These are phyloP conservation scores for Ganoderma lucidum DNA, from an alignment of 1,284 basidiomycete genomes.

Conservation along the genomic window DNA sequence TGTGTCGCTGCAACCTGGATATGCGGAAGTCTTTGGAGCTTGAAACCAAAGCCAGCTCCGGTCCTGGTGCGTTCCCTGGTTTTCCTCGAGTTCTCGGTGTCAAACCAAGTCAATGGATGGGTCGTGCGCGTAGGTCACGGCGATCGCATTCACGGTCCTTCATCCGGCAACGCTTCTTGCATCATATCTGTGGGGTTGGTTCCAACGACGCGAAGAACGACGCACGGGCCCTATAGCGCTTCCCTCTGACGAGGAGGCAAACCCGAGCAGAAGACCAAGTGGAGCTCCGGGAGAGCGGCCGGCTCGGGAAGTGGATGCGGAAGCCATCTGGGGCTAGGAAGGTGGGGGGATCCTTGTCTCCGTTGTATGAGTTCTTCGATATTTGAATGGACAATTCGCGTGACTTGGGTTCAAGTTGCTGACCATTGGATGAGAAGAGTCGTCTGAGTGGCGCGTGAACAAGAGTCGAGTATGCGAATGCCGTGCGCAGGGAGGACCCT, in stretches of 20 bases:
- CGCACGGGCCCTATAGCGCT: conserved; percentile 52
- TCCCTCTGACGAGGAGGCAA: conserved; percentile 45
- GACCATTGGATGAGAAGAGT: too few relatives aligned
- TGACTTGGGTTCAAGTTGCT: neutral
- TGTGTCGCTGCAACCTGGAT: conserved; percentile 77
- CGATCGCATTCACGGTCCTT: conserved; percentile 63
- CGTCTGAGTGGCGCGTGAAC: neutral
- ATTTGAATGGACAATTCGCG: neutral
- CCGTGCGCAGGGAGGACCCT: neutral
- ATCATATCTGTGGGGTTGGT: conserved; percentile 46
- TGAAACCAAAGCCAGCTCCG: conserved; percentile 63
- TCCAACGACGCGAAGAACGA: conserved; percentile 38
- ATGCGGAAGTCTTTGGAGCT: conserved; percentile 67
- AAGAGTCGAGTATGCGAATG: neutral
- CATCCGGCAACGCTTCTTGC: conserved; percentile 63
- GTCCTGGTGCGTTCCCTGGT: conserved; percentile 59
- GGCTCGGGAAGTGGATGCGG: conserved; percentile 40
- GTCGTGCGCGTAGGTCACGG: conserved; percentile 55
- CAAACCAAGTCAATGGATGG: neutral
- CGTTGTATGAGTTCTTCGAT: neutral
- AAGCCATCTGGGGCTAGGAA: conserved; percentile 39
- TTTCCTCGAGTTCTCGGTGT: neutral
- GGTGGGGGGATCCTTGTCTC: neutral
- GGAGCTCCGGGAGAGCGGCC: conserved; percentile 26
- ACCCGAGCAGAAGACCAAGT: conserved; percentile 10